Percentiles rank a stretch among this genome's conserved stretches.
phyloP scores from a whole-genome alignment of 495 filamentous ascomycete species.

The Xylaria curta region DNA sequence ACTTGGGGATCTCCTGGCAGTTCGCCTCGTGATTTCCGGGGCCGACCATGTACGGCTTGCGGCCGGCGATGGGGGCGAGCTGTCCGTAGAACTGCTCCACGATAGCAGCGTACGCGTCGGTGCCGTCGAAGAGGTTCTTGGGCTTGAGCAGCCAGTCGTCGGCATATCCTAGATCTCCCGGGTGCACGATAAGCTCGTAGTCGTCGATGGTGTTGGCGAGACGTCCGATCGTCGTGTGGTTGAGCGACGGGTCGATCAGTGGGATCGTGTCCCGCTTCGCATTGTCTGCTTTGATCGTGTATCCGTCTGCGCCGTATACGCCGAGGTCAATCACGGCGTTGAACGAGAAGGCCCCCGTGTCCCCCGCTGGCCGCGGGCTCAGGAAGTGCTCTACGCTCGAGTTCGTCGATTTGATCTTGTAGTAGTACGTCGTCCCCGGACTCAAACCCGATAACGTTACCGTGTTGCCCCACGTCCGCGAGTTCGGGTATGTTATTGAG shows the following conservation, averaged over 20 bases:
- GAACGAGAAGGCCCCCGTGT: conserved; percentile 49
- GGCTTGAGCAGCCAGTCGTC: conserved; percentile 54
- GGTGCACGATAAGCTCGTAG: conserved; percentile 67
- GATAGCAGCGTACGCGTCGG: conserved; percentile 52
- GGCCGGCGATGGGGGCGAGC: conserved; percentile 49
- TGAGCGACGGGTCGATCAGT: conserved; percentile 59
- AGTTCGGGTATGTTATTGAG: conserved; percentile 48
- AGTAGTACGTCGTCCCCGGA: conserved; percentile 54
- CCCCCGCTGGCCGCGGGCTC: conserved; percentile 57
- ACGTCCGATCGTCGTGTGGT: conserved; percentile 66
- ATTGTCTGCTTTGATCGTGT: conserved; percentile 55
- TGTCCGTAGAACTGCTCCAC: conserved; percentile 52
- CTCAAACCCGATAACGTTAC: conserved; percentile 43
- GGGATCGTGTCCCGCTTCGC: conserved; percentile 62
- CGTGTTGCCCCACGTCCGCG: conserved; percentile 49
- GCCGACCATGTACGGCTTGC: conserved; percentile 53
- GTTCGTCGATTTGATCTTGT: conserved; percentile 63
- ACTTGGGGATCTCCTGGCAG: conserved; percentile 49
- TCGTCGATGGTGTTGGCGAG: conserved; percentile 61
- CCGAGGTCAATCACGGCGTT: conserved; percentile 53
- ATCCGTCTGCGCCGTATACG: conserved; percentile 63
- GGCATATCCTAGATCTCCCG: conserved; percentile 57
- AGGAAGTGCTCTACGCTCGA: conserved; percentile 62
- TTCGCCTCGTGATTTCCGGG: conserved; percentile 54
- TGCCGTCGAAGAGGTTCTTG: conserved; percentile 50